Conservation (phyloP, 495 filamentous ascomycete species). For the Elaphomyces granulatus region DNA sequence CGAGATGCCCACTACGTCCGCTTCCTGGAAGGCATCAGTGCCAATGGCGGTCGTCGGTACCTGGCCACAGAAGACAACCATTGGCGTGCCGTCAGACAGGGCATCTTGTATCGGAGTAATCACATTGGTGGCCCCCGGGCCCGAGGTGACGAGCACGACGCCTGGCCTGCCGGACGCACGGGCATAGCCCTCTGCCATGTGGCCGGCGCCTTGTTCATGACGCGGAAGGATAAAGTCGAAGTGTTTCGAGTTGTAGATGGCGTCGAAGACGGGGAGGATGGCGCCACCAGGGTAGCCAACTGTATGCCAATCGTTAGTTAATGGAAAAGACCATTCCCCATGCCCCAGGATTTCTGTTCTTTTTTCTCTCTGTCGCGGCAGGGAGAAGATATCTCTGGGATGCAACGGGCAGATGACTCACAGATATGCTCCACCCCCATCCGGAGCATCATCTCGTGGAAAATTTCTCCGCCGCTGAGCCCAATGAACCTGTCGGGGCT, state of each 20-base stretch:
- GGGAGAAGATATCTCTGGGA: no score
- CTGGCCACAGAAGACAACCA: conserved; percentile 50
- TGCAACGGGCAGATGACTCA: conserved; percentile 39
- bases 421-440: conserved; percentile 85
- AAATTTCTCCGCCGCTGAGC: conserved; percentile 89
- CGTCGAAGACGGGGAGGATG: conserved; percentile 42
- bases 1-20: conserved; percentile 47
- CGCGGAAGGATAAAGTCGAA: conserved; percentile 48
- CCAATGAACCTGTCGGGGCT: conserved; percentile 62
- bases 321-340: no score
- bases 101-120: conserved; percentile 50
- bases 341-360: no score
- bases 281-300: conserved; percentile 36
- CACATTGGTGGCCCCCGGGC: conserved; percentile 49
- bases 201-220: conserved; percentile 51
- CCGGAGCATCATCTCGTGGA: conserved; percentile 97
- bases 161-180: conserved; percentile 44
- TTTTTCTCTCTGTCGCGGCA: no score
- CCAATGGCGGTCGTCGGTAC: conserved; percentile 41
- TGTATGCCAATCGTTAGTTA: conserved; percentile 5
- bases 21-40: conserved; percentile 49
- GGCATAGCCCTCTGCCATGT: conserved; percentile 54
- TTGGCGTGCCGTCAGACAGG: conserved; percentile 44
- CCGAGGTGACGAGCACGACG: conserved; percentile 48
- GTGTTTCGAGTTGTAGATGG: conserved; percentile 46